phyloP scores from a whole-genome alignment of 2,329 filamentous ascomycete species.

The Fusarium sacchari region DNA sequence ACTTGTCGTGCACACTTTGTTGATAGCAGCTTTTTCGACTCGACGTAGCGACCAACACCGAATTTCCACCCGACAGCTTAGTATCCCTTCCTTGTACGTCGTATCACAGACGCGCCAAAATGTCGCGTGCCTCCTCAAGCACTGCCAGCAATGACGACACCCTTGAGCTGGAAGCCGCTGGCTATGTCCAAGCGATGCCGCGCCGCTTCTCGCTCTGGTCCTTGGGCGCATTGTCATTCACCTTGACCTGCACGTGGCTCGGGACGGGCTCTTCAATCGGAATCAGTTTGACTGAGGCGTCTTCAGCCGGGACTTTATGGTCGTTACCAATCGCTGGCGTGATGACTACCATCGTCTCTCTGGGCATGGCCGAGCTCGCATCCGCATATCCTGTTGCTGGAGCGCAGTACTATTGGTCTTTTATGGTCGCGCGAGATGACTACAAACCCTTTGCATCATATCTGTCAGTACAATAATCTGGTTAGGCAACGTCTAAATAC shows the following conservation, averaged over 20 bases:
- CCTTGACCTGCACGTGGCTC: slow-evolving; percentile 47
- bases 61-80: too few relatives aligned
- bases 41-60: too few relatives aligned
- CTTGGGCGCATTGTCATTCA: slow-evolving; percentile 43
- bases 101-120: background rate
- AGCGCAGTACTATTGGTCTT: slow-evolving; percentile 45
- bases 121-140: background rate
- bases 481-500: rapidly evolving
- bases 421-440: slow-evolving; percentile 36
- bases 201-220: slow-evolving; percentile 45
- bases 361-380: slow-evolving; percentile 43
- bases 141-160: slow-evolving; percentile 29
- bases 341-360: slow-evolving; percentile 42
- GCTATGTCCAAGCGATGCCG: slow-evolving; percentile 46
- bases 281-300: slow-evolving; percentile 42
- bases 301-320: slow-evolving; percentile 42
- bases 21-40: rapidly evolving
- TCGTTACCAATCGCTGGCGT: slow-evolving; percentile 40
- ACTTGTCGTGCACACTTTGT: background rate
- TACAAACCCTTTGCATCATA: slow-evolving; percentile 42
- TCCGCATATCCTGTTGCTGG: slow-evolving; percentile 43
- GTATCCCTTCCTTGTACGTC: background rate
- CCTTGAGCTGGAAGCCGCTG: slow-evolving; percentile 46
- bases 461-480: background rate
- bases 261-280: slow-evolving; percentile 45